These are phyloP conservation scores for Backusella circina DNA, from an alignment of 192 early-diverging fungal genomes.

Conservation along the genomic window DNA sequence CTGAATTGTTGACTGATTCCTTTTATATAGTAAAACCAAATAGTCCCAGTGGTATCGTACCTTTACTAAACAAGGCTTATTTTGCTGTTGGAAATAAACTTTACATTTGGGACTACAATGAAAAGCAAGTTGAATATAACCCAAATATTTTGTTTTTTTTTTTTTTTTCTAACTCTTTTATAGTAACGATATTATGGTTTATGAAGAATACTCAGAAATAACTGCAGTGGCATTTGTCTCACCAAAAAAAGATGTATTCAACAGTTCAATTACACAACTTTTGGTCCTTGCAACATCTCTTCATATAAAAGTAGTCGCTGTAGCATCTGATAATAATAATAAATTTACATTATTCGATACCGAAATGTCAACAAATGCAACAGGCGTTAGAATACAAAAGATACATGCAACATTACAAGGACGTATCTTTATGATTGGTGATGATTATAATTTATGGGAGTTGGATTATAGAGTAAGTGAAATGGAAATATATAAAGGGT, in stretches of 20 bases:
- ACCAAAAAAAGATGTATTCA: constrained; percentile 76
- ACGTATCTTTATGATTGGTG: constrained; percentile 88
- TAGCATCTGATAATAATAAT: constrained; percentile 37
- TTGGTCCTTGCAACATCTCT: constrained; percentile 84
- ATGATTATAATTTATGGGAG: constrained; percentile 86
- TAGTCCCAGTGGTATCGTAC: constrained; percentile 86
- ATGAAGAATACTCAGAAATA: constrained; percentile 88
- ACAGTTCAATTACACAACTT: constrained; percentile 77
- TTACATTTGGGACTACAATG: constrained; percentile 90
- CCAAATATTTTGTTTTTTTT: neutral
- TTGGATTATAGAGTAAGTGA: constrained; percentile 69
- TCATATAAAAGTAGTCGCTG: constrained; percentile 79
- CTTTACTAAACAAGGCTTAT: constrained; percentile 89
- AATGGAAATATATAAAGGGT: neutral
- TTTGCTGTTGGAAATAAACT: constrained; percentile 86
- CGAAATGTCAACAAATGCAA: constrained; percentile 74
- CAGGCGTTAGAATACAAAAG: constrained; percentile 77
- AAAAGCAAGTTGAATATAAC: constrained; percentile 44
- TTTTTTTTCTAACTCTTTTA: constrained; percentile 1
- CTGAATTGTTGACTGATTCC: neutral
- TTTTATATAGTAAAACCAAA: constrained; percentile 52
- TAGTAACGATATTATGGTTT: constrained; percentile 60
- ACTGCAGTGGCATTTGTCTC: constrained; percentile 77
- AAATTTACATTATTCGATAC: constrained; percentile 62
- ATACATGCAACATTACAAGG: constrained; percentile 79